phyloP scores from a whole-genome alignment of 768 basidiomycete genomes.

The Lyophyllum semitale region DNA sequence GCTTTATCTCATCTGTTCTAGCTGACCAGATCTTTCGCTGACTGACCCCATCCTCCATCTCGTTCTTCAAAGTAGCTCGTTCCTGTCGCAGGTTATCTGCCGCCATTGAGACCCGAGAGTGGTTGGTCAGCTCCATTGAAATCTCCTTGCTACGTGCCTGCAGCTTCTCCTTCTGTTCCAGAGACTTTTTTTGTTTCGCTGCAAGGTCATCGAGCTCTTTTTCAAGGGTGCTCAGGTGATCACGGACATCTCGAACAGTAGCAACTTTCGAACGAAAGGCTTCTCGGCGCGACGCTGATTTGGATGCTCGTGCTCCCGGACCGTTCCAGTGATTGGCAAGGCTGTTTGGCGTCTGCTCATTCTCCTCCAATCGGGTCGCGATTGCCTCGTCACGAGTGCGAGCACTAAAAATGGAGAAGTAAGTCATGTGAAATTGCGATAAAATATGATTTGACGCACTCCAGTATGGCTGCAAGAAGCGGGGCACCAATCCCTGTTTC shows the following conservation, averaged over 20 bases:
- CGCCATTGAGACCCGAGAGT: not conserved
- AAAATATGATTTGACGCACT: not conserved
- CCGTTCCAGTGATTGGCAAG: not conserved
- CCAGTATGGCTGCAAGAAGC: constrained; percentile 11
- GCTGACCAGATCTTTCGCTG: too few species aligned
- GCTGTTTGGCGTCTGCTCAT: not conserved
- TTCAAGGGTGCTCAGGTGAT: not conserved
- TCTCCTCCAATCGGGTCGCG: not conserved
- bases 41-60: too few species aligned
- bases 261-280: not conserved
- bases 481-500: constrained; percentile 10
- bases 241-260: not conserved
- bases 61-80: too few species aligned
- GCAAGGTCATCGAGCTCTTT: not conserved
- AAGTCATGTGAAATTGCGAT: not conserved
- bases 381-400: not conserved
- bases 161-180: not conserved
- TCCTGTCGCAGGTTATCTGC: not conserved
- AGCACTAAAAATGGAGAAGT: not conserved
- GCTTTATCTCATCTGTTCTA: too few species aligned
- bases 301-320: not conserved
- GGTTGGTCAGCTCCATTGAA: not conserved
- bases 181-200: not conserved
- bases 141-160: not conserved
- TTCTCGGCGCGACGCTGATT: not conserved